These are phyloP conservation scores for Penicillium taxi DNA, from an alignment of 495 filamentous ascomycete species.

Conservation along the genomic window DNA sequence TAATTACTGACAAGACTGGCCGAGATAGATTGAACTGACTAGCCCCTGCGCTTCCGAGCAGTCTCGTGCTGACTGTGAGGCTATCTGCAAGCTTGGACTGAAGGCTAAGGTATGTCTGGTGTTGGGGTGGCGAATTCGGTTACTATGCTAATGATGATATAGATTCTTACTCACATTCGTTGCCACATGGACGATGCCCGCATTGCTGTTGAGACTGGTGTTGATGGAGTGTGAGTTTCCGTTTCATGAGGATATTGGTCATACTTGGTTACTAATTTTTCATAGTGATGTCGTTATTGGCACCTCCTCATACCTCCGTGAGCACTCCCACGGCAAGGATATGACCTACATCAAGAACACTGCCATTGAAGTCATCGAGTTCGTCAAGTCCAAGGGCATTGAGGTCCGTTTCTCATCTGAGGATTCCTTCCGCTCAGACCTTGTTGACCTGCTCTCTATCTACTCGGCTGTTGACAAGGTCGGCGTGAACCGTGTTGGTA, in stretches of 20 bases:
- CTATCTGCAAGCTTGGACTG: slow-evolving; percentile 86
- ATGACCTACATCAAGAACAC: slow-evolving; percentile 88
- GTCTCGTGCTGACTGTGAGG: slow-evolving; percentile 70
- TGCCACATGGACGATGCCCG: slow-evolving; percentile 92
- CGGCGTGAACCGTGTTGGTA: slow-evolving; percentile 75
- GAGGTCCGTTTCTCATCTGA: slow-evolving; percentile 75
- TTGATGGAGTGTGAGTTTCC: slow-evolving; percentile 54
- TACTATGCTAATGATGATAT: slow-evolving; percentile 16
- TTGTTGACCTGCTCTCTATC: slow-evolving; percentile 69
- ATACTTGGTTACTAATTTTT: slow-evolving; percentile 15
- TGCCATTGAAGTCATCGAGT: slow-evolving; percentile 89
- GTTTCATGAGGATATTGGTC: neutral
- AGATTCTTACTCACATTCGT: slow-evolving; percentile 76
- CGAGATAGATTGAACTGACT: slow-evolving; percentile 64
- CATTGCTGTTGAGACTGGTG: slow-evolving; percentile 81
- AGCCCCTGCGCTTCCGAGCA: slow-evolving; percentile 75
- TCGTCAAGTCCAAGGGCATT: slow-evolving; percentile 81
- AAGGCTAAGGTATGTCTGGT: slow-evolving; percentile 56
- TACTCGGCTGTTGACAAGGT: slow-evolving; percentile 74
- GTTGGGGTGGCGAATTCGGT: slow-evolving; percentile 1
- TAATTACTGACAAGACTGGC: slow-evolving; percentile 11
- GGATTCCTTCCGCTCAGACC: slow-evolving; percentile 76
- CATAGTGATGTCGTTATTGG: slow-evolving; percentile 85
- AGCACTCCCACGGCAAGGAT: slow-evolving; percentile 91
- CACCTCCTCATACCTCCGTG: slow-evolving; percentile 80